Conservation (phyloP, 129 eudicot species). For the Tagetes patula region DNA sequence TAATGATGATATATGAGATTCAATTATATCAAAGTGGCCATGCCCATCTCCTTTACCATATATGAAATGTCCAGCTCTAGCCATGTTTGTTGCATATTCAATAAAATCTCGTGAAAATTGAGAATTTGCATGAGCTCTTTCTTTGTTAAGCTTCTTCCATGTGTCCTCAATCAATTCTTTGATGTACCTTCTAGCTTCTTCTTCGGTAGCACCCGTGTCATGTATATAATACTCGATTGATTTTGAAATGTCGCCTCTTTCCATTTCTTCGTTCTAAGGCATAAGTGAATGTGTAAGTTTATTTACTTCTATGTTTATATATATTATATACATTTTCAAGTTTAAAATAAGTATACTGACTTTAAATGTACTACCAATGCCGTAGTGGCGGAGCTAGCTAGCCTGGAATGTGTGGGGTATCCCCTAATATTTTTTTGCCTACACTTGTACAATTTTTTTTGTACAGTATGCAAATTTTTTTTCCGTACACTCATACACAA, state of each 20-base stretch:
- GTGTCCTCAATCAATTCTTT: slow-evolving; percentile 17
- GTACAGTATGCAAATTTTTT: too few species aligned
- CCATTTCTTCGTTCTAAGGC: slow-evolving; percentile 16
- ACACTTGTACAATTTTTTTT: too few species aligned
- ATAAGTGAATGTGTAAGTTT: background rate
- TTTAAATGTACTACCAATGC: too few species aligned
- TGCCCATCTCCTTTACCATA: slow-evolving; percentile 35
- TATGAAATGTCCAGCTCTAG: slow-evolving; percentile 27
- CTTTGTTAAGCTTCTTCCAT: slow-evolving; percentile 37
- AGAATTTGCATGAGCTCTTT: slow-evolving; percentile 17
- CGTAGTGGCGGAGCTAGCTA: too few species aligned
- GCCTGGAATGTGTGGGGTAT: too few species aligned
- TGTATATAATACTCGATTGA: slow-evolving; percentile 34
- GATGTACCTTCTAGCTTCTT: slow-evolving; percentile 30
- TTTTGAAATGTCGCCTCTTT: slow-evolving; percentile 37
- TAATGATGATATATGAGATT: slow-evolving; percentile 2
- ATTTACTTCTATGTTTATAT: background rate
- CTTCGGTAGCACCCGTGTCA: slow-evolving; percentile 31
- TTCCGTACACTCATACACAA: too few species aligned
- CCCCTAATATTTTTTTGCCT: too few species aligned
- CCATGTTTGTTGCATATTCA: slow-evolving; percentile 28
- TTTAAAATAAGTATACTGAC: too few species aligned
- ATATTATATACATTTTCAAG: too few species aligned
- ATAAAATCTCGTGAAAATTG: slow-evolving; percentile 7
- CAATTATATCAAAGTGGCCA: slow-evolving; percentile 11